Percentiles rank a stretch among this genome's conserved stretches.
Evolutionary conservation across 148 eudicot species (phyloP).

Genomic region (Mesembryanthemum crystallinum): DNA sequence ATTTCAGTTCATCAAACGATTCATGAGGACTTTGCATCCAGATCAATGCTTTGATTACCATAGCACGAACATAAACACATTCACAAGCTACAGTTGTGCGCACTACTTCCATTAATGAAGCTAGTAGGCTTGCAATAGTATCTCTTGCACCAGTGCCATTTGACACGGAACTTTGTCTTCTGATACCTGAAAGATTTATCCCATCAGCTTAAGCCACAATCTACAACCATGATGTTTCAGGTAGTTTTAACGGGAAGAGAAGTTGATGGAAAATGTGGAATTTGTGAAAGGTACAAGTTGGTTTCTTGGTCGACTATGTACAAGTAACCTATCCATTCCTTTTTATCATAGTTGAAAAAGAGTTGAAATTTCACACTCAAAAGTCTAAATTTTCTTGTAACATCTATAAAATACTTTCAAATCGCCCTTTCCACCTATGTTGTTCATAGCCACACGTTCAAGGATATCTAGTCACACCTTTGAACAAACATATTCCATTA

Average conservation of each 20-base stretch:
- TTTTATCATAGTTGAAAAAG: no score
- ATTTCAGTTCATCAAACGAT: conserved; percentile 90
- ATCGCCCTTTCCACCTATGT: no score
- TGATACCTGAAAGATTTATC: conserved; percentile 37
- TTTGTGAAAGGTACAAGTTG: not conserved
- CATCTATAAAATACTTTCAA: no score
- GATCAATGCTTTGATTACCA: conserved; percentile 93
- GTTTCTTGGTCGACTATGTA: no score
- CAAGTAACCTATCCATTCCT: no score
- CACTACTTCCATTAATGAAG: conserved; percentile 98
- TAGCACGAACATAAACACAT: conserved; percentile 96
- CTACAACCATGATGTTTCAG: not conserved
- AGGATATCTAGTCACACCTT: no score
- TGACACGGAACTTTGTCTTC: conserved; percentile 56
- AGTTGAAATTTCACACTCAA: no score
- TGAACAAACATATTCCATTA: no score
- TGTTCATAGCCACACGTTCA: no score
- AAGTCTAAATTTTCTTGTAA: no score
- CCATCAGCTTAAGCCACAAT: not conserved
- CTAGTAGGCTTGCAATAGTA: conserved; percentile 84
- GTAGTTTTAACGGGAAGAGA: not conserved
- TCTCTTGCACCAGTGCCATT: conserved; percentile 76
- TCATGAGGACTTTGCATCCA: conserved; percentile 99
- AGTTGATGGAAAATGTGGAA: not conserved
- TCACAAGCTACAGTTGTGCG: conserved; percentile 98